Conservation (phyloP, 2,329 filamentous ascomycete genomes). For the Rutstroemia sp. region DNA sequence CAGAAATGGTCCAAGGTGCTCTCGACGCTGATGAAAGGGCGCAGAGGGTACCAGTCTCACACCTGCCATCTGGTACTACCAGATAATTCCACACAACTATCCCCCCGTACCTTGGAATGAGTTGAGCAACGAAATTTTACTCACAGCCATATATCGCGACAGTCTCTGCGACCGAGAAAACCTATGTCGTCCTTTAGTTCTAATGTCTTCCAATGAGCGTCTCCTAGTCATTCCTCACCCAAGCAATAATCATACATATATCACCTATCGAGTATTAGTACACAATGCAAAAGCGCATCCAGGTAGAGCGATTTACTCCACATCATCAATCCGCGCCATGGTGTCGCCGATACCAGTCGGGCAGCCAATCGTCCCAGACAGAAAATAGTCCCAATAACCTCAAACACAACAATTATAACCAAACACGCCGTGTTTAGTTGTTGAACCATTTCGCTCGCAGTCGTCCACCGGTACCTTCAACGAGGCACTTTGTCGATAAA, state of each 20-base stretch:
- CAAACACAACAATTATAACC: slow-evolving; percentile 10
- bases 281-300: background rate
- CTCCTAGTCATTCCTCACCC: slow-evolving; percentile 6
- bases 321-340: slow-evolving; percentile 15
- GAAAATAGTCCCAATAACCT: slow-evolving; percentile 13
- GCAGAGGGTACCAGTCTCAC: no score
- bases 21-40: no score
- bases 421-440: slow-evolving; percentile 16
- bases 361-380: slow-evolving; percentile 12
- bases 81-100: no score
- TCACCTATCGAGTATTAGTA: slow-evolving; percentile 10
- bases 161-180: slow-evolving; percentile 3
- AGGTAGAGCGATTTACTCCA: slow-evolving; percentile 10
- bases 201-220: background rate
- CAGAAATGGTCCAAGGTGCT: no score
- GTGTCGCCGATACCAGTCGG: slow-evolving; percentile 8
- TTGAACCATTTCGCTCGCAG: slow-evolving; percentile 26
- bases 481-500: background rate
- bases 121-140: background rate
- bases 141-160: slow-evolving; percentile 4
- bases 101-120: no score
- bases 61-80: no score
- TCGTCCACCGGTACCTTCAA: background rate
- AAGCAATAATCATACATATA: slow-evolving; percentile 14
- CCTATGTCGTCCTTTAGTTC: slow-evolving; percentile 7